Evolutionary conservation across 306 rosid genomes (phyloP), one percentile per base, ranked within the genome.

Genomic region (Citrullus colocynthis): DNA sequence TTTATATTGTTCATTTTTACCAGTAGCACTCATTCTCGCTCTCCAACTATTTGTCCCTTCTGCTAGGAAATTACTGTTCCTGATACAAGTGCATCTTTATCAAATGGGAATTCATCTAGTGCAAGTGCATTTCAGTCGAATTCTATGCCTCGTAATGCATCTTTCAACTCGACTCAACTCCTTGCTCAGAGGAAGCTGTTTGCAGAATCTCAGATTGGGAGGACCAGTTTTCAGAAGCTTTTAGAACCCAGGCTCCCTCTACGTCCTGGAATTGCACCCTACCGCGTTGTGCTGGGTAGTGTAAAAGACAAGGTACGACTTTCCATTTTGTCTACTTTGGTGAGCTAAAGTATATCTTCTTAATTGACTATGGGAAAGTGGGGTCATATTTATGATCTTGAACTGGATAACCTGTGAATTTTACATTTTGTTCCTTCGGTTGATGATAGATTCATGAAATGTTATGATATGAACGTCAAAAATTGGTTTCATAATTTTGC

Each of bases 191-290:
- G 86, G 88, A 93, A 90, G 82, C 69, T 80, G 61, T 84, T 80
- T 80, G 81, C 88, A 14, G 93, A 88, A 80, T 78, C 93, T 78
- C 93, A 87, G 81, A 78, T 78, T 21, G 95, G 98, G 83, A 86
- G 85, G 85, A 88, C 96, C 84, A 90, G 89, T 87, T 93, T 93
- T 82, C 90, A 87, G 52, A 93, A 93, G 90, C 98, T 93, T 79
- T 86, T 93, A 80, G 98, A 93, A 83, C 98, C 98, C 75, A 84
- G 78, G 55, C 88, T 86, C 59, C 89, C 91, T 80, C 90, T 84
- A 76, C 85, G 82, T 80, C 84, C 98, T 77, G 91, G 90, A 79
- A 83, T 90, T 79, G 89, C 96, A 82, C 97, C 98, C 62, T 93
- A 93, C 61, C 89, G 97, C 79, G 78, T 93, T 85, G 98, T 93